Base-by-base conservation (phyloP, 1,284 basidiomycete species). In the Heliocybe sulcata region DNA sequence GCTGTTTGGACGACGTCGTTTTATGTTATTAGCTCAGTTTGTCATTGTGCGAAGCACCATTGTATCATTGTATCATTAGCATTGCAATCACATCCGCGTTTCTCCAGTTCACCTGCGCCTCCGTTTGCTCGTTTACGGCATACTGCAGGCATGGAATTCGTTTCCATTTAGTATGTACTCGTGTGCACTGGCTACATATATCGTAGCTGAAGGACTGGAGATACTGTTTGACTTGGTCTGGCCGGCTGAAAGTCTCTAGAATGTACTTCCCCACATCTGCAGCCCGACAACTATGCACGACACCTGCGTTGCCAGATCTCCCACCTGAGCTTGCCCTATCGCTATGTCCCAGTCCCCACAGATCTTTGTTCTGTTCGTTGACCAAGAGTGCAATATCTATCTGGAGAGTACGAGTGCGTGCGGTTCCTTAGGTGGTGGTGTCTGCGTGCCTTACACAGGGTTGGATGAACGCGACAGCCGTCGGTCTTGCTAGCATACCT, bases 201-300 rank as follows among this genome's bases (percentile, higher is more conserved):
- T n/a, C n/a, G n/a, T n/a, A n/a, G n/a, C n/a, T n/a, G n/a, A n/a
- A n/a, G n/a, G n/a, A n/a, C n/a, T n/a, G n/a, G n/a, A n/a, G n/a
- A n/a, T n/a, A n/a, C n/a, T n/a, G n/a, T n/a, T n/a, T n/a, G n/a
- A n/a, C n/a, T n/a, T n/a, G n/a, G n/a, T n/a, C n/a, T n/a, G n/a
- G n/a, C n/a, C n/a, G n/a, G n/a, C 16, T 14, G 4, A 6, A 16
- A n/a, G 38, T 20, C 38, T 42, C 31, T 26, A 35, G 35, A 56
- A 92, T 92, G 89, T 92, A 92, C 72, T 92, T 92, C 69, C 89
- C 89, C 55, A 91, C 87, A 20, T 83, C 85, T 31, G 81, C 87
- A 53, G 86, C 89, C 25, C 75, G 80, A 62, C 86, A 83, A 63
- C 75, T 91, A 48, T 83, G 84, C 22, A 81, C 81, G 20, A 74